A percentile compares a stretch with the other conserved stretches of the same genome.
Evolutionary conservation across 2,329 filamentous ascomycete genomes (phyloP).

Genomic region (Xylaria sp.): DNA sequence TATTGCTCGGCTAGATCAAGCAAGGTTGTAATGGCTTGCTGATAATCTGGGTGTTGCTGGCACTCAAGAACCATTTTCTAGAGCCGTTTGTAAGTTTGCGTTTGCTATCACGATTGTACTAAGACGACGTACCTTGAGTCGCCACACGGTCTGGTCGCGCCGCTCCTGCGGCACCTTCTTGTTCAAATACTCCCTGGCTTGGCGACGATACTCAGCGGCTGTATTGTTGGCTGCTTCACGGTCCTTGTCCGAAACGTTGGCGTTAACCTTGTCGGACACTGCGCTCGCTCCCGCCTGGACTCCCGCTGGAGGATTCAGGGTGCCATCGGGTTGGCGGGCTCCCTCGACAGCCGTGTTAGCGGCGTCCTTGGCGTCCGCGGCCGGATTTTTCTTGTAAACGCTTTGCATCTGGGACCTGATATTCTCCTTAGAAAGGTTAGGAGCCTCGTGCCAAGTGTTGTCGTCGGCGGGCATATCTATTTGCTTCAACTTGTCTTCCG

Average conservation of each 20-base stretch:
- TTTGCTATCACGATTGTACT: conserved; percentile 75
- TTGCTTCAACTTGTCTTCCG: conserved; percentile 78
- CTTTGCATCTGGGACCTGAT: conserved; percentile 76
- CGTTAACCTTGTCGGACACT: conserved; percentile 66
- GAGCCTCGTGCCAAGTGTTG: conserved; percentile 92
- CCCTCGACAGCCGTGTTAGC: conserved; percentile 61
- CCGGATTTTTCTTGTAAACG: conserved; percentile 65
- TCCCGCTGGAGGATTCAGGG: conserved; percentile 41
- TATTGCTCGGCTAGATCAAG: conserved; percentile 88
- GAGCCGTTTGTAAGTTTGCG: conserved; percentile 37
- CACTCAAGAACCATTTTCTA: conserved; percentile 98
- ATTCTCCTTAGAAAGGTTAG: conserved; percentile 76
- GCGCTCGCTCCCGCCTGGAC: conserved; percentile 46
- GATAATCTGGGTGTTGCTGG: conserved; percentile 94
- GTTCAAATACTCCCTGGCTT: conserved; percentile 77
- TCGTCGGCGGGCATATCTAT: conserved; percentile 88
- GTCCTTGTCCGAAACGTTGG: conserved; percentile 72
- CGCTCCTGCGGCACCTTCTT: conserved; percentile 93
- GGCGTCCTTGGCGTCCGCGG: conserved; percentile 70
- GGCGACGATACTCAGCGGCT: conserved; percentile 53
- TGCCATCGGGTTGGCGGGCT: conserved; percentile 48
- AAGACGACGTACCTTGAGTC: conserved; percentile 68
- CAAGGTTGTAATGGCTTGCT: conserved; percentile 89
- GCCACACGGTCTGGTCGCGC: conserved; percentile 90
- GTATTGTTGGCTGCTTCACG: conserved; percentile 50